A percentile compares a stretch with the other conserved stretches of the same genome.
phyloP scores from a whole-genome alignment of 768 basidiomycete genomes.

The Russula lepida region DNA sequence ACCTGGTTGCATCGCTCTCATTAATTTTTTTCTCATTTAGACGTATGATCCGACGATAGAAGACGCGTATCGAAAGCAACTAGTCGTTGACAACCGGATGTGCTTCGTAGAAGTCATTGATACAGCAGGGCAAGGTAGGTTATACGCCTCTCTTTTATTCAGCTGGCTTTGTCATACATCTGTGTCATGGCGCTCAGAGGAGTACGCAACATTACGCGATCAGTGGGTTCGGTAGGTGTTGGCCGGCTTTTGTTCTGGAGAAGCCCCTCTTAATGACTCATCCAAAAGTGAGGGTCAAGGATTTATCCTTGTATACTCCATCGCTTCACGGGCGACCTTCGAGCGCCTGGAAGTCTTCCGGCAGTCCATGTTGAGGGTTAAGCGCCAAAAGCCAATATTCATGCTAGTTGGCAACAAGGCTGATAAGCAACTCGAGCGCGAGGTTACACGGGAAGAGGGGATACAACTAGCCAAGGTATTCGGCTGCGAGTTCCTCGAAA shows the following conservation, averaged over 20 bases:
- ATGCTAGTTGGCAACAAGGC: conserved; percentile 96
- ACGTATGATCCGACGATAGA: conserved; percentile 99
- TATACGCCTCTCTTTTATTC: neutral
- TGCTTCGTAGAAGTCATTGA: conserved; percentile 96
- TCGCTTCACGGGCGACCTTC: conserved; percentile 88
- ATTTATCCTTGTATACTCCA: conserved; percentile 96
- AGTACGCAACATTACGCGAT: conserved; percentile 92
- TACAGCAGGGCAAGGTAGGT: conserved; percentile 91
- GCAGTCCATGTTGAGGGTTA: conserved; percentile 83
- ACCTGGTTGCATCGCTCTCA: conserved; percentile 10
- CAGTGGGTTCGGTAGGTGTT: conserved; percentile 89
- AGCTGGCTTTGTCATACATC: conserved; percentile 18
- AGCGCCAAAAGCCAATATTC: conserved; percentile 77
- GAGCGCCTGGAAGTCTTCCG: conserved; percentile 85
- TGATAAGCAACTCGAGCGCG: conserved; percentile 85
- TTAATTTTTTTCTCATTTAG: conserved; percentile 34
- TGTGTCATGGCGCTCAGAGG: conserved; percentile 50
- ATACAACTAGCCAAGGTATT: conserved; percentile 69
- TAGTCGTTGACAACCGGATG: conserved; percentile 90
- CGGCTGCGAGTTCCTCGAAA: conserved; percentile 92
- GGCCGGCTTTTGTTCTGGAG: conserved; percentile 8
- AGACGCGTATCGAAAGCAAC: conserved; percentile 92
- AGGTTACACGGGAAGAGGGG: conserved; percentile 89
- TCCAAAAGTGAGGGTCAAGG: conserved; percentile 82
- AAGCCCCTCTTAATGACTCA: conserved; percentile 13